Evolutionary conservation across 2,329 filamentous ascomycete species (phyloP).

Genomic region (Furcasterigmium sp.): DNA sequence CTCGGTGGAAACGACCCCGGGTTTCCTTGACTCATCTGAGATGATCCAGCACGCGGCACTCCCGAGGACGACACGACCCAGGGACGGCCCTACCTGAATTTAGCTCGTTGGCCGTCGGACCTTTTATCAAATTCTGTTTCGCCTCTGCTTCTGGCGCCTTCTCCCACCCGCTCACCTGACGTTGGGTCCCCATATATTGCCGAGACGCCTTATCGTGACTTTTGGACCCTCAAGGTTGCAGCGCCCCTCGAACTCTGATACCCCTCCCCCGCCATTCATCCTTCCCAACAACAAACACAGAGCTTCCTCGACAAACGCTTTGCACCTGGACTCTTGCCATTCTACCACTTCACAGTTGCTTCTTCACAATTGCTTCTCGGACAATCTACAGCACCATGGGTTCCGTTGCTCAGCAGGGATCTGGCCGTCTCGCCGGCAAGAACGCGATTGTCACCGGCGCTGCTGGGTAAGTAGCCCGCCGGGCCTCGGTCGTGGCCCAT

Average conservation of each 20-base stretch:
- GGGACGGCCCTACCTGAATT: conserved; percentile 1
- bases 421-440: conserved; percentile 53
- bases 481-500: neutral
- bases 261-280: neutral
- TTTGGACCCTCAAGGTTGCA: neutral
- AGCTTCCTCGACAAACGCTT: neutral
- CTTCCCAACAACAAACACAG: neutral
- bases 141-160: too few species aligned
- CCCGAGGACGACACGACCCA: neutral
- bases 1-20: conserved; percentile 5
- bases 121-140: too few species aligned
- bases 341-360: neutral
- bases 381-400: conserved; percentile 15
- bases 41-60: too few species aligned
- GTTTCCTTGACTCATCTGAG: conserved; percentile 14
- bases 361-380: neutral
- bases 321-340: too few species aligned
- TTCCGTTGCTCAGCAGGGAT: conserved; percentile 12
- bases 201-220: neutral
- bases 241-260: neutral
- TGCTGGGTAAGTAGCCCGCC: conserved; percentile 63
- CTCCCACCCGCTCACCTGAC: neutral
- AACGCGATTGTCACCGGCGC: conserved; percentile 76
- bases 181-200: neutral
- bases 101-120: too few species aligned